These are phyloP conservation scores for Dryas drummondii DNA, from an alignment of 306 rosid genomes.

Conservation along the genomic window DNA sequence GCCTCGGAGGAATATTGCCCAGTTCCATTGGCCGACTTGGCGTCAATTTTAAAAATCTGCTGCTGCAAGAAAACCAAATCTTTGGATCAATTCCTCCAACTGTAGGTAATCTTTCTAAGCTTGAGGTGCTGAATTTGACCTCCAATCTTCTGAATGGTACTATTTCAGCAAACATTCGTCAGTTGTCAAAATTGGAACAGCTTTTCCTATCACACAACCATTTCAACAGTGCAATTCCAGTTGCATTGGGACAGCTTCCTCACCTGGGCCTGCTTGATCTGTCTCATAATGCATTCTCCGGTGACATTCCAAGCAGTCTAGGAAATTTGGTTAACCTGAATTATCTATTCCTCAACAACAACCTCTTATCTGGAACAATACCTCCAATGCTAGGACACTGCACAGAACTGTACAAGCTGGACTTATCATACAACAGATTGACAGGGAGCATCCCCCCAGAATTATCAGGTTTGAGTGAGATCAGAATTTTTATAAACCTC, in stretches of 20 bases:
- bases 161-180: conserved; percentile 39
- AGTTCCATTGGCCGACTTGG: conserved; percentile 34
- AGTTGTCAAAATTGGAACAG: conserved; percentile 41
- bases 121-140: conserved; percentile 48
- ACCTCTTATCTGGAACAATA: conserved; percentile 55
- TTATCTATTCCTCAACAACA: conserved; percentile 65
- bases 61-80: conserved; percentile 56
- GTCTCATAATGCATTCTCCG: conserved; percentile 51
- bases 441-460: conserved; percentile 53
- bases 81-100: conserved; percentile 58
- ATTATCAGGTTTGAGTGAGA: conserved; percentile 49
- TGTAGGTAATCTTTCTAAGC: conserved; percentile 47
- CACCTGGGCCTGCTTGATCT: conserved; percentile 58
- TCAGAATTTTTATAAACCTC: conserved; percentile 66
- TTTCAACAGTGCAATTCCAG: conserved; percentile 44
- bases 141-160: conserved; percentile 59
- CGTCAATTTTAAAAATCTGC: conserved; percentile 17
- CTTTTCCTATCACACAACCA: conserved; percentile 57
- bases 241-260: conserved; percentile 34
- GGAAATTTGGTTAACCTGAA: conserved; percentile 42
- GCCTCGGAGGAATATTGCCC: conserved; percentile 55
- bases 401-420: conserved; percentile 53
- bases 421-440: conserved; percentile 60
- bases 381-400: conserved; percentile 54
- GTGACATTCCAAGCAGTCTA: conserved; percentile 49